These are phyloP conservation scores for Sungouiozyma intestinalis DNA, from an alignment of 805 yeast species.

Conservation along the genomic window DNA sequence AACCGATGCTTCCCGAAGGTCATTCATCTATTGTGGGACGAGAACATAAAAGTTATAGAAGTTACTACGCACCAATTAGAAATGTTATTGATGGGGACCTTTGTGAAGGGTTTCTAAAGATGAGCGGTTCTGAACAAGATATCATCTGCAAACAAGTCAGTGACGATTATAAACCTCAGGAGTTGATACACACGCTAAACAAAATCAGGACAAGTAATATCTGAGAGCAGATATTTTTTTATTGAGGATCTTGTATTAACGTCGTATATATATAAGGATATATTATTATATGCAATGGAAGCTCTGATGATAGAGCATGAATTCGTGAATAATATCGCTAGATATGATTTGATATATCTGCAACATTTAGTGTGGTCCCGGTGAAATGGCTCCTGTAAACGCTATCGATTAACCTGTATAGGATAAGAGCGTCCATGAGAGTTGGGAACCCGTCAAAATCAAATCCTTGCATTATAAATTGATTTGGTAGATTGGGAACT, in stretches of 20 bases:
- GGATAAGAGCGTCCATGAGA: slow-evolving; percentile 18
- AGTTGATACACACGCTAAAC: slow-evolving; percentile 13
- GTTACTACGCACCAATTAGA: slow-evolving; percentile 74
- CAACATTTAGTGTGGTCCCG: slow-evolving; percentile 15
- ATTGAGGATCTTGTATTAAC: background rate
- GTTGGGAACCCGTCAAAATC: slow-evolving; percentile 26
- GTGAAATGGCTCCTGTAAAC: slow-evolving; percentile 19
- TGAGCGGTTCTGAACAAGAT: slow-evolving; percentile 15
- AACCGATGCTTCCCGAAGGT: slow-evolving; percentile 17
- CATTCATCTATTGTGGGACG: slow-evolving; percentile 43
- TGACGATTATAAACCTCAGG: slow-evolving; percentile 29
- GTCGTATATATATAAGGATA: slow-evolving; percentile 1
- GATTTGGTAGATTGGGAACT: slow-evolving; percentile 14
- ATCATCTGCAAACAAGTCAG: slow-evolving; percentile 22
- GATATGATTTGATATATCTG: slow-evolving; percentile 8
- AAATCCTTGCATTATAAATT: slow-evolving; percentile 20
- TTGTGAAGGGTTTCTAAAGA: slow-evolving; percentile 43
- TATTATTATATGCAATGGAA: background rate
- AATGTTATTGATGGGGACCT: slow-evolving; percentile 83
- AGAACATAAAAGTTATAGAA: slow-evolving; percentile 55
- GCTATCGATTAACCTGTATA: slow-evolving; percentile 18
- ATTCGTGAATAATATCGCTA: background rate
- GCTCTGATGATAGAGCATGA: background rate
- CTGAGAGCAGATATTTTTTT: slow-evolving; percentile 6
- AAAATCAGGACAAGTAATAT: slow-evolving; percentile 23